Evolutionary conservation across 495 filamentous ascomycete species (phyloP).

Genomic region (Melanomma pulvis-pyrius): DNA sequence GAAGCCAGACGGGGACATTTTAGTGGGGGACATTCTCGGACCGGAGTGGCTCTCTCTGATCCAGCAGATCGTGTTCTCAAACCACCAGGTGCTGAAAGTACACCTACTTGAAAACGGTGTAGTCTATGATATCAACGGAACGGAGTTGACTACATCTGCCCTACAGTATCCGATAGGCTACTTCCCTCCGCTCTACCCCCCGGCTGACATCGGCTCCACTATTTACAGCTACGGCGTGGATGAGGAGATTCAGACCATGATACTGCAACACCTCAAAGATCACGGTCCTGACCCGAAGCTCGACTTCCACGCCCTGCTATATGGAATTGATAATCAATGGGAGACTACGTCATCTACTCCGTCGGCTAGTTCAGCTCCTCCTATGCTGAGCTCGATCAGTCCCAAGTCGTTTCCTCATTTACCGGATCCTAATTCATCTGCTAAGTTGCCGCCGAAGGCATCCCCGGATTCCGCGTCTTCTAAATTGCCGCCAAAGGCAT

Average conservation of each 20-base stretch:
- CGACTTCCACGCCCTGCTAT: background rate
- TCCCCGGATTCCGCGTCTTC: too few species aligned
- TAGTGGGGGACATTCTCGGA: background rate
- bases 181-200: background rate
- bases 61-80: background rate
- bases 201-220: background rate
- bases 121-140: background rate
- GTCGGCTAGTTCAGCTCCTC: too few species aligned
- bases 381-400: too few species aligned
- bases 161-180: background rate
- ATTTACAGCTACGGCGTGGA: background rate
- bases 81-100: background rate
- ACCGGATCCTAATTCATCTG: too few species aligned
- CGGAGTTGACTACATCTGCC: background rate
- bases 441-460: too few species aligned
- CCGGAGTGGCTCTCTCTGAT: background rate
- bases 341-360: too few species aligned
- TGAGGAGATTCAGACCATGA: background rate
- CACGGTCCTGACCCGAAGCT: background rate
- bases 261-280: background rate
- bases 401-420: too few species aligned
- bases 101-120: conserved; percentile 8
- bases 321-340: background rate
- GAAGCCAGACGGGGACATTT: background rate
- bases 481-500: too few species aligned